These are phyloP conservation scores for Lentinula guzmanii DNA, from an alignment of 768 basidiomycete species.

Conservation along the genomic window DNA sequence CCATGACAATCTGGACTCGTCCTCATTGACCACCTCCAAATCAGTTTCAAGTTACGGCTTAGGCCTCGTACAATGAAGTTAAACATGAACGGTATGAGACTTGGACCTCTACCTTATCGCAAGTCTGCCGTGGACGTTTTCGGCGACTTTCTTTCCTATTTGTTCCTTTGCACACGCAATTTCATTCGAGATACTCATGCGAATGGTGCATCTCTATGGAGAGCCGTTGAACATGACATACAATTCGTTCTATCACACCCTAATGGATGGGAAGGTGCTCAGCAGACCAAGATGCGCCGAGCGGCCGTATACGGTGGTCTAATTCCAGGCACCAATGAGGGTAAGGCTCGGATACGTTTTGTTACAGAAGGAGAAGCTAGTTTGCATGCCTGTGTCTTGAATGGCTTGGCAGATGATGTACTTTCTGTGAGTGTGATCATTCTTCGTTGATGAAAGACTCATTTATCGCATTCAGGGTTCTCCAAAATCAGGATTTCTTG, in stretches of 20 bases:
- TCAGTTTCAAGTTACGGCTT: slow-evolving; percentile 75
- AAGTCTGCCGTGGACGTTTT: slow-evolving; percentile 72
- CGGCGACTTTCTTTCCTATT: slow-evolving; percentile 72
- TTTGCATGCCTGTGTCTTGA: slow-evolving; percentile 74
- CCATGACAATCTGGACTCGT: slow-evolving; percentile 1
- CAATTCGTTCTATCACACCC: slow-evolving; percentile 77
- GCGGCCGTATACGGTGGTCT: slow-evolving; percentile 68
- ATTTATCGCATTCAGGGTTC: slow-evolving; percentile 41
- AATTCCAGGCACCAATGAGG: slow-evolving; percentile 69
- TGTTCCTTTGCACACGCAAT: slow-evolving; percentile 65
- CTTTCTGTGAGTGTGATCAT: slow-evolving; percentile 46
- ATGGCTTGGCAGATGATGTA: slow-evolving; percentile 71
- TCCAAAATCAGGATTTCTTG: slow-evolving; percentile 71
- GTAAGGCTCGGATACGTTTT: slow-evolving; percentile 67
- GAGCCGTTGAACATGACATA: slow-evolving; percentile 60
- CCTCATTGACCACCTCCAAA: not conserved
- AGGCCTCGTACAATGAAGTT: slow-evolving; percentile 74
- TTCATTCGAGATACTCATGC: slow-evolving; percentile 83
- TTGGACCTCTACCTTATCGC: slow-evolving; percentile 58
- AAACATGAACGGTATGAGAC: slow-evolving; percentile 80
- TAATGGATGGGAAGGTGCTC: slow-evolving; percentile 78
- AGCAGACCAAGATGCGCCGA: slow-evolving; percentile 72
- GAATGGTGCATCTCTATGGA: slow-evolving; percentile 65
- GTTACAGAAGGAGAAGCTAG: slow-evolving; percentile 84
- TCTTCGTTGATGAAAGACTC: not conserved